Percentiles rank a stretch among this genome's conserved stretches.
phyloP scores from a whole-genome alignment of 2,329 filamentous ascomycete genomes.

The Colletotrichum cereale region DNA sequence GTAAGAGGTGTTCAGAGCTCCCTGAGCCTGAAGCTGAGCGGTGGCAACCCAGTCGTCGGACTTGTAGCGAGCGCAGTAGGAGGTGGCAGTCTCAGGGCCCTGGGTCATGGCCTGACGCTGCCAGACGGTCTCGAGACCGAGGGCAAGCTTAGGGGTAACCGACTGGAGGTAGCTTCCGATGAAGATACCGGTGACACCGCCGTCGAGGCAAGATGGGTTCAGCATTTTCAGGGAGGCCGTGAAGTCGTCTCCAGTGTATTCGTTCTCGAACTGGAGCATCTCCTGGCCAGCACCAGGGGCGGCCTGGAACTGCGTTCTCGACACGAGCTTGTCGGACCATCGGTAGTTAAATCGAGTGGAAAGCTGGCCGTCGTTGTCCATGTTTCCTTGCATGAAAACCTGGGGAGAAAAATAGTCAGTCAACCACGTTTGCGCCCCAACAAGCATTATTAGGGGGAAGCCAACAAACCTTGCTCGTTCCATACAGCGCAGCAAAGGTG shows the following conservation, averaged over 20 bases:
- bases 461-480: conserved; percentile 84
- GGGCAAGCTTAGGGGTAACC: conserved; percentile 85
- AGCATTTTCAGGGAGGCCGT: conserved; percentile 92
- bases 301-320: conserved; percentile 90
- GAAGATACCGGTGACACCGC: conserved; percentile 92
- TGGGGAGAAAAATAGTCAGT: conserved; percentile 52
- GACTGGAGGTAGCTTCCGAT: conserved; percentile 97
- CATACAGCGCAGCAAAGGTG: conserved; percentile 93
- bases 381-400: conserved; percentile 95
- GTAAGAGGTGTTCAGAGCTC: conserved; percentile 90
- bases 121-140: conserved; percentile 95
- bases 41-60: conserved; percentile 92
- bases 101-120: conserved; percentile 86
- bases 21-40: conserved; percentile 85
- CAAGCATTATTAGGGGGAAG: background rate
- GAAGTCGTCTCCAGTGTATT: conserved; percentile 95
- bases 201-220: conserved; percentile 94
- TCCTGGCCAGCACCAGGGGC: conserved; percentile 82
- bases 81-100: conserved; percentile 90
- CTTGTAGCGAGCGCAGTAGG: conserved; percentile 94
- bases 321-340: conserved; percentile 83
- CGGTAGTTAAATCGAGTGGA: conserved; percentile 93
- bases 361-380: conserved; percentile 92
- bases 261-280: conserved; percentile 94
- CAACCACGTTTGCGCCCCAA: conserved; percentile 3